Evolutionary conservation across 1,284 basidiomycete species (phyloP).

Genomic region (Phlebopus sp.): DNA sequence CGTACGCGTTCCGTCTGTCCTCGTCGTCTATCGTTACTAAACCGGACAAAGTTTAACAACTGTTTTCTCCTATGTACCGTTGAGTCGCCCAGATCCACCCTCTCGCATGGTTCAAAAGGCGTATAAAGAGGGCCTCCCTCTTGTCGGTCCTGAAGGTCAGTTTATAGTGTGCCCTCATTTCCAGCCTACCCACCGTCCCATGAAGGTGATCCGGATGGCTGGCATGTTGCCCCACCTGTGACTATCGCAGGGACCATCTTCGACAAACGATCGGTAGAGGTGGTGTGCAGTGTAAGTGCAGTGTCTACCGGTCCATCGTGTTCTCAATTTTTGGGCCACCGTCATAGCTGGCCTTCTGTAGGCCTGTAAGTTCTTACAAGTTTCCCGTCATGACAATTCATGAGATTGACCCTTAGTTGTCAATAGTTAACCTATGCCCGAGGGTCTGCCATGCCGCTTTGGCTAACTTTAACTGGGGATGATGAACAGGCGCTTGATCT

Average conservation of each 20-base stretch:
- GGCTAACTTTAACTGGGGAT: slow-evolving; percentile 40
- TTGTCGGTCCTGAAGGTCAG: slow-evolving; percentile 41
- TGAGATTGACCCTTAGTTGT: neutral
- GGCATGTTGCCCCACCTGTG: slow-evolving; percentile 41
- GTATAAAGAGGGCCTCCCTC: slow-evolving; percentile 38
- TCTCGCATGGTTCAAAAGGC: slow-evolving; percentile 47
- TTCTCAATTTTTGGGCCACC: neutral
- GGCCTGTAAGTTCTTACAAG: slow-evolving; percentile 41
- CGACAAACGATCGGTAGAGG: slow-evolving; percentile 37
- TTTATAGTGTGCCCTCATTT: neutral
- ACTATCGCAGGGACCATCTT: slow-evolving; percentile 44
- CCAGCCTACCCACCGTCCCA: neutral
- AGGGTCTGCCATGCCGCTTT: slow-evolving; percentile 49
- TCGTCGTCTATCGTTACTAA: slow-evolving; percentile 2
- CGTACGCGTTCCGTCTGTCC: slow-evolving; percentile 28
- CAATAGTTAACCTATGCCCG: slow-evolving; percentile 46
- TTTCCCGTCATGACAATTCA: neutral
- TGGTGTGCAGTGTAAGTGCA: slow-evolving; percentile 39
- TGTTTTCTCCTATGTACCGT: slow-evolving; percentile 41
- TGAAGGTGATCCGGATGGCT: slow-evolving; percentile 44
- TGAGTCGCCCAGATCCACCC: slow-evolving; percentile 40
- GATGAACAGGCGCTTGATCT: slow-evolving; percentile 52
- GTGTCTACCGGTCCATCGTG: neutral
- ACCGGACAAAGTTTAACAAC: slow-evolving; percentile 20
- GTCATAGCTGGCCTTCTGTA: slow-evolving; percentile 48